phyloP scores from a whole-genome alignment of 2,329 filamentous ascomycete genomes.

The Septoria linicola region DNA sequence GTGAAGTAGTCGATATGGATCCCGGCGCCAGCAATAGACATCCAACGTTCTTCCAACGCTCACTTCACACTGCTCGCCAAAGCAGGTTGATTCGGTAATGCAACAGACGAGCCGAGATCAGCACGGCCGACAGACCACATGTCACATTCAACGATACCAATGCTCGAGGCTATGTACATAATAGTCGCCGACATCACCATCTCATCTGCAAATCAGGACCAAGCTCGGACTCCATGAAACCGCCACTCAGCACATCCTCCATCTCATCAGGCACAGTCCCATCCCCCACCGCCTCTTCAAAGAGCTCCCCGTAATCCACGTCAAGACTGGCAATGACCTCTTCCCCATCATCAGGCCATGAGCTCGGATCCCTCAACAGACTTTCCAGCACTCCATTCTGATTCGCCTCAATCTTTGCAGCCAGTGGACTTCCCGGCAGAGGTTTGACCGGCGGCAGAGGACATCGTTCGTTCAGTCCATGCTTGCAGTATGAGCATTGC shows the following conservation, averaged over 20 bases:
- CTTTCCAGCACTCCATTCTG: slow-evolving; percentile 13
- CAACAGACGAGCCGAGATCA: too few species aligned
- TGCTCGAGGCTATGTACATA: too few species aligned
- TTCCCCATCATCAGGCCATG: slow-evolving; percentile 17
- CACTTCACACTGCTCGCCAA: too few species aligned
- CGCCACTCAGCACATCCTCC: slow-evolving; percentile 2
- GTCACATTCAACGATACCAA: too few species aligned
- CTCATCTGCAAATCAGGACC: background rate
- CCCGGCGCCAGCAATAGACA: too few species aligned
- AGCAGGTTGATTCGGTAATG: too few species aligned
- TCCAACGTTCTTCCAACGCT: too few species aligned
- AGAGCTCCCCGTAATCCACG: background rate
- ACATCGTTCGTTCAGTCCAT: slow-evolving; percentile 23
- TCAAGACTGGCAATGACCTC: slow-evolving; percentile 2
- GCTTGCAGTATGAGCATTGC: slow-evolving; percentile 34
- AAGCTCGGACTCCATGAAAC: background rate
- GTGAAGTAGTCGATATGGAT: too few species aligned
- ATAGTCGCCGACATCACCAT: too few species aligned
- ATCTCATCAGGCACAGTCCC: too few species aligned
- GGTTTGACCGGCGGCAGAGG: slow-evolving; percentile 16
- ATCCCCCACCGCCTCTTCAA: background rate
- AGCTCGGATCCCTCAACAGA: slow-evolving; percentile 17
- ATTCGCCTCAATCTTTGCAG: slow-evolving; percentile 17
- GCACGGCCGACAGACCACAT: too few species aligned
- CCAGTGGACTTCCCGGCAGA: slow-evolving; percentile 18